Evolutionary conservation across 2,329 filamentous ascomycete genomes (phyloP), one percentile per base, ranked within the genome.

Genomic region (Bipolaris oryzae): DNA sequence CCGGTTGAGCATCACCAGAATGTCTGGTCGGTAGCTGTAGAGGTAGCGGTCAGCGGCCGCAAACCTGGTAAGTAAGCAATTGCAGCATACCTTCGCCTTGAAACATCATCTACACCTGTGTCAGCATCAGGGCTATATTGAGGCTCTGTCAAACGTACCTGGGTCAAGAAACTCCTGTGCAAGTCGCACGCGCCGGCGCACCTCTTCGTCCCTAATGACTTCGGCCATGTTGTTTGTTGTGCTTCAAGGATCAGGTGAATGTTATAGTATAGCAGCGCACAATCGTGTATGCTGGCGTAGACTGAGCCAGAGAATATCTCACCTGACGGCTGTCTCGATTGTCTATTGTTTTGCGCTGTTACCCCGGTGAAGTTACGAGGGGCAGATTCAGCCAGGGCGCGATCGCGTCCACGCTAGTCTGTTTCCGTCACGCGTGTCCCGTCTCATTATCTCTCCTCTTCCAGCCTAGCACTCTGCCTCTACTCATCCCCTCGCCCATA

Each of bases 91-190:
- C 81, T 84, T 72, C 84, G 81, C 57, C 82, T 82, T 60, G 82
- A 77, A 21, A 81, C 80, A 77, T 87, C 85, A 66, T 78, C 85
- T 87, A 57, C 21, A 41, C 21, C 38, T 37, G 43, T 38, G 59
- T 78, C 59, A 78, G 72, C 51, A 33, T 38, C 16, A 35, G 9
- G 9, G 7, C 18, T 9, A 18, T 21, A 33, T 39, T 11, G 13
- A 11, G 18, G 34, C 16, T 33, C 23, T 5, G 33, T 3, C 2
- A 7, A 42, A 77, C 88, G 71, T 85, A 96, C 92, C 88, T 59
- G 94, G 94, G 81, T 97, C 94, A 41, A 98, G 86, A 73, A 98
- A 97, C 76, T 97, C 93, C 69, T 89, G 85, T n/a, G 92, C 92
- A 63, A 89, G 87, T 69, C 92, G 89, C 76, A 96, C 87, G 70